Evolutionary conservation across 192 early-diverging fungal genomes (phyloP).

Genomic region (Allomyces macrogynus): DNA sequence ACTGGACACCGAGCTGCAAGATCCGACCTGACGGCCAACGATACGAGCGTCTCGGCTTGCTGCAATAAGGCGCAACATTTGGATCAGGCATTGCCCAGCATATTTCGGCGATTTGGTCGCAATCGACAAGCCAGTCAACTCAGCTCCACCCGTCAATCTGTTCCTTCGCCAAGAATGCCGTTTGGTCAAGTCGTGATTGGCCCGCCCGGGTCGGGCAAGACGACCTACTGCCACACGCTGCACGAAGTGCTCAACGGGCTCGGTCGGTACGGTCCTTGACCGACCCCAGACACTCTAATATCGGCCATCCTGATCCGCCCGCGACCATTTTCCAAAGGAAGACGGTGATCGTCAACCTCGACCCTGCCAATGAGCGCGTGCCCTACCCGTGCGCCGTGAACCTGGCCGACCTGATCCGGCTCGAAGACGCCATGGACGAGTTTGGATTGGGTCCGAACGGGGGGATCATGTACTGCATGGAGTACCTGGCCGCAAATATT

Average conservation of each 20-base stretch:
- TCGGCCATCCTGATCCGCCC: background rate
- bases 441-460: slow-evolving; percentile 35
- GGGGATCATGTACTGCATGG: slow-evolving; percentile 37
- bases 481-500: slow-evolving; percentile 37
- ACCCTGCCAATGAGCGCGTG: slow-evolving; percentile 36
- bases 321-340: slow-evolving; percentile 4
- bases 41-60: too few relatives aligned
- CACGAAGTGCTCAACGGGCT: slow-evolving; percentile 17
- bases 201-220: slow-evolving; percentile 31
- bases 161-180: slow-evolving; percentile 5
- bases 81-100: too few relatives aligned
- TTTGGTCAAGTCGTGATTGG: slow-evolving; percentile 26
- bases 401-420: slow-evolving; percentile 27
- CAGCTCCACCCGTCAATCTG: too few relatives aligned
- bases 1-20: too few relatives aligned
- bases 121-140: too few relatives aligned
- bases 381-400: slow-evolving; percentile 25
- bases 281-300: background rate
- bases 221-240: slow-evolving; percentile 31
- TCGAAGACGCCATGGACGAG: slow-evolving; percentile 28
- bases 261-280: slow-evolving; percentile 14
- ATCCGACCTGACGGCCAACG: too few relatives aligned
- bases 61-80: too few relatives aligned
- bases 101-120: too few relatives aligned
- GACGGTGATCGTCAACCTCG: slow-evolving; percentile 26